Evolutionary conservation across 2,329 filamentous ascomycete genomes (phyloP).

Genomic region (Myrmaecium sp.): DNA sequence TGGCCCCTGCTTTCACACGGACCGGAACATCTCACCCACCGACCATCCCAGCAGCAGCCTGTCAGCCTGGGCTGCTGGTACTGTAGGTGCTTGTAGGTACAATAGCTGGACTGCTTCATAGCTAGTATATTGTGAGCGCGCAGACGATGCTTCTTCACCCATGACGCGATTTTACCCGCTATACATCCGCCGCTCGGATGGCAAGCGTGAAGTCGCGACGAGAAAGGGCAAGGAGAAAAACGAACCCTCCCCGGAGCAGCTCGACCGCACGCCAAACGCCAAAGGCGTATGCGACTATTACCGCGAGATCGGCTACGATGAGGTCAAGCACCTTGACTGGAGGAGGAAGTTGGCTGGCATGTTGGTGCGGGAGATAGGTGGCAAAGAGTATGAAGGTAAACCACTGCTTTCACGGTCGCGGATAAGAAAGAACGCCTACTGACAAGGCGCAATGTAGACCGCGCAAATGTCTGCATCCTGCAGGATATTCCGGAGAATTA

Average conservation of each 20-base stretch:
- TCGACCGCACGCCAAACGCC: slow-evolving; percentile 33
- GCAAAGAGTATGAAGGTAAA: slow-evolving; percentile 16
- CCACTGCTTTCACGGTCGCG: too few relatives aligned
- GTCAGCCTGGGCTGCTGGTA: too few relatives aligned
- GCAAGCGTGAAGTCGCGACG: slow-evolving; percentile 29
- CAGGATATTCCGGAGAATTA: slow-evolving; percentile 39
- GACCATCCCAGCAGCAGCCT: too few relatives aligned
- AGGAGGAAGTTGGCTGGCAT: slow-evolving; percentile 41
- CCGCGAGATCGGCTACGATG: slow-evolving; percentile 30
- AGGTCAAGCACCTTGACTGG: slow-evolving; percentile 40
- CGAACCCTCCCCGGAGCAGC: slow-evolving; percentile 33
- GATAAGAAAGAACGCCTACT: too few relatives aligned
- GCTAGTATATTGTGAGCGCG: slow-evolving; percentile 1
- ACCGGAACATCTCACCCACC: too few relatives aligned
- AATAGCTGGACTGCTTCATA: not conserved
- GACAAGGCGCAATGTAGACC: too few relatives aligned
- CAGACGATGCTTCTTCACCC: too few relatives aligned
- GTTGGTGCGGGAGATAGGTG: slow-evolving; percentile 33
- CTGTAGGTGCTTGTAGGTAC: too few relatives aligned
- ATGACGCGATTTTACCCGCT: slow-evolving; percentile 32
- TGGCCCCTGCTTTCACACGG: too few relatives aligned
- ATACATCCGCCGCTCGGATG: slow-evolving; percentile 32
- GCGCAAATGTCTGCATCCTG: slow-evolving; percentile 32
- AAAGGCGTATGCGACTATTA: slow-evolving; percentile 39
- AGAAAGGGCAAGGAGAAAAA: slow-evolving; percentile 34